Evolutionary conservation across 1,139 yeast species (phyloP), one percentile per base, ranked within the genome.

Genomic region (Sugiyamaella sp.): DNA sequence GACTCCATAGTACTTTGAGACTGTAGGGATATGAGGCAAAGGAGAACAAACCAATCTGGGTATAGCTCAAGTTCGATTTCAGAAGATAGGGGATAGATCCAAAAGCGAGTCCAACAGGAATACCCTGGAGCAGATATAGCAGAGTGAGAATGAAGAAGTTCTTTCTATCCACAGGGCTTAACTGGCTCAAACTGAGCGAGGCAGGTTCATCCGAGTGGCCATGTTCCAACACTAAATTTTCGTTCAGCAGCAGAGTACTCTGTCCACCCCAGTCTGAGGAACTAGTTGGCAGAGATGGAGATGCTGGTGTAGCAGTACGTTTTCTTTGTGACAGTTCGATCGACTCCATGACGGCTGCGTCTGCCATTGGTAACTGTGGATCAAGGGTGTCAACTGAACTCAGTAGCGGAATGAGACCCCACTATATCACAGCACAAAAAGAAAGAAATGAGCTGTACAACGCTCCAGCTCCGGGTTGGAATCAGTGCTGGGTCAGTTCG

Each of bases 21-120:
- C 97, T 88, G 71, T 93, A 93, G 1, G 99, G 99, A 66, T 93
- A 95, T 3, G 97, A 84, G 0, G 98, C 97, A 60, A 93, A 74
- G 1, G 96, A 83, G 68, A 95, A 95, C 3, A 91, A 69, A 0
- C 98, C 99, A 9, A 93, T 89, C 64, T 90, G 95, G 1, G 97
- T 83, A 66, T 88, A 93, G n/a, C 90, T 80, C 24, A 91, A 77
- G 57, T 84, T 81, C 9, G 93, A 80, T 69, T 93, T 93, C 55
- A 95, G 75, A 32, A 95, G 74, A 65, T 91, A 93, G 1, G 99
- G 99, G n/a, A 93, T 79, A 1, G 96, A 86, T 2, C 99, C 99
- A 74, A 93, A 90, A 1, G 97, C 96, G 41, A 93, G 72, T 0
- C 99, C 99, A 14, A 91, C 95, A 0, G 99, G 99, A 3, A 93